These are phyloP conservation scores for Exophiala sp. DNA, from an alignment of 2,329 filamentous ascomycete species.

Conservation along the genomic window DNA sequence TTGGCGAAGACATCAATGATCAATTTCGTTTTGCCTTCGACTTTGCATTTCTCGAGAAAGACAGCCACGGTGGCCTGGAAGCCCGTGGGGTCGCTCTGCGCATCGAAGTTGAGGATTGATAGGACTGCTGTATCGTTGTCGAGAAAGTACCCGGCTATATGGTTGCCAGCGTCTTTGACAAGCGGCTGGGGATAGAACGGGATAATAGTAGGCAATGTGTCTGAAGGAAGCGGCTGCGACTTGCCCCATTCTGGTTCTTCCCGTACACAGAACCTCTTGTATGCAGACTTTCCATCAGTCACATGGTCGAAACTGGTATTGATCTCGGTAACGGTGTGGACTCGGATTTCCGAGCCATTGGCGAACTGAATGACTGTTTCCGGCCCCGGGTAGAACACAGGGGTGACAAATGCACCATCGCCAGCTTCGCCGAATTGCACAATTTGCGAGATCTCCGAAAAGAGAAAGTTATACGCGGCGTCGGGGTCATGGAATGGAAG, in stretches of 20 bases:
- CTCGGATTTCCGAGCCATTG: conserved; percentile 29
- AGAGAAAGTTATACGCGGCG: conserved; percentile 31
- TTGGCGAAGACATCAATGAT: conserved; percentile 60
- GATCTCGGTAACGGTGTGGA: conserved; percentile 26
- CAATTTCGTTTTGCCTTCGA: conserved; percentile 50
- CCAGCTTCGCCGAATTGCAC: not conserved
- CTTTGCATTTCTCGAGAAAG: conserved; percentile 44
- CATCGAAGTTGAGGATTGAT: conserved; percentile 38
- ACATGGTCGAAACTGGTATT: conserved; percentile 31
- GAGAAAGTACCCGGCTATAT: conserved; percentile 43
- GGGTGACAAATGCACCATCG: conserved; percentile 15
- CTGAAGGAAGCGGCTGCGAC: conserved; percentile 11
- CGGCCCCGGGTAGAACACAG: conserved; percentile 28
- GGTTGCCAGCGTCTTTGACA: conserved; percentile 31
- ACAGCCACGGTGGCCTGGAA: conserved; percentile 39
- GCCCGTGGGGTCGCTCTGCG: conserved; percentile 25
- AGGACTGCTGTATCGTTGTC: conserved; percentile 43
- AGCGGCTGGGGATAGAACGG: conserved; percentile 36
- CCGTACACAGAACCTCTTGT: not conserved
- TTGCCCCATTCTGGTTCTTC: not conserved
- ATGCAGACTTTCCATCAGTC: conserved; percentile 24
- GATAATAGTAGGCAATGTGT: conserved; percentile 20
- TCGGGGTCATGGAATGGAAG: conserved; percentile 27
- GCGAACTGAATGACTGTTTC: conserved; percentile 29
- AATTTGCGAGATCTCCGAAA: conserved; percentile 25